Percentiles rank a stretch among this genome's conserved stretches.
phyloP scores from a whole-genome alignment of 2,329 filamentous ascomycete species.

The Ophiostoma sp. region DNA sequence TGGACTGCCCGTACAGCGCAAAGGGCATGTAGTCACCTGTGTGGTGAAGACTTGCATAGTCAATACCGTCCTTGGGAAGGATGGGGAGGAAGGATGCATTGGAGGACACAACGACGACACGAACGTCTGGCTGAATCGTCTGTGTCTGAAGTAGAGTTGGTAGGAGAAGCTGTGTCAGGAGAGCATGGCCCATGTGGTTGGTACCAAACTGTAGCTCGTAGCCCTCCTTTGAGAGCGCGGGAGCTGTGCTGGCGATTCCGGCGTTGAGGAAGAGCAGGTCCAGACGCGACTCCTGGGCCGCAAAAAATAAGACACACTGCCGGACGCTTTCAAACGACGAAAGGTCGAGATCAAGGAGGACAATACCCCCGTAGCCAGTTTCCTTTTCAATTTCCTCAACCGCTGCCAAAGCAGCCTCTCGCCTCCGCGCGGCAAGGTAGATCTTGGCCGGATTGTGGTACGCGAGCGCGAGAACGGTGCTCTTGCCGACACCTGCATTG shows the following conservation, averaged over 20 bases:
- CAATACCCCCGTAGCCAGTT: conserved; percentile 2
- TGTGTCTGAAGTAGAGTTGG: conserved; percentile 28
- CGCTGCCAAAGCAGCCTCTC: neutral
- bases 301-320: conserved; percentile 38
- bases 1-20: conserved; percentile 39
- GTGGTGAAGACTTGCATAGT: conserved; percentile 24
- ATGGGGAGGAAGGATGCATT: neutral
- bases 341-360: conserved; percentile 37
- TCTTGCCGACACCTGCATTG: conserved; percentile 39
- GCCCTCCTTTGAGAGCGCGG: conserved; percentile 38
- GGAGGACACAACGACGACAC: conserved; percentile 8
- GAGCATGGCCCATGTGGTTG: conserved; percentile 45
- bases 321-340: conserved; percentile 41
- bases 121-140: conserved; percentile 9
- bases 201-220: conserved; percentile 46
- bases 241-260: conserved; percentile 39
- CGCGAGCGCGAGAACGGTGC: conserved; percentile 39
- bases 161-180: conserved; percentile 38
- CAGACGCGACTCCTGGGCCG: conserved; percentile 33
- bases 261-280: conserved; percentile 46
- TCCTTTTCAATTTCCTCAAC: conserved; percentile 31
- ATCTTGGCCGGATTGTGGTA: conserved; percentile 46
- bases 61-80: conserved; percentile 9
- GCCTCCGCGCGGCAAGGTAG: conserved; percentile 37
- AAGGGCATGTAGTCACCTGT: conserved; percentile 29